Evolutionary conservation across 352 stramenopile genomes (phyloP), one percentile per base, ranked within the genome.

Genomic region (Globisporangium echinulatum): DNA sequence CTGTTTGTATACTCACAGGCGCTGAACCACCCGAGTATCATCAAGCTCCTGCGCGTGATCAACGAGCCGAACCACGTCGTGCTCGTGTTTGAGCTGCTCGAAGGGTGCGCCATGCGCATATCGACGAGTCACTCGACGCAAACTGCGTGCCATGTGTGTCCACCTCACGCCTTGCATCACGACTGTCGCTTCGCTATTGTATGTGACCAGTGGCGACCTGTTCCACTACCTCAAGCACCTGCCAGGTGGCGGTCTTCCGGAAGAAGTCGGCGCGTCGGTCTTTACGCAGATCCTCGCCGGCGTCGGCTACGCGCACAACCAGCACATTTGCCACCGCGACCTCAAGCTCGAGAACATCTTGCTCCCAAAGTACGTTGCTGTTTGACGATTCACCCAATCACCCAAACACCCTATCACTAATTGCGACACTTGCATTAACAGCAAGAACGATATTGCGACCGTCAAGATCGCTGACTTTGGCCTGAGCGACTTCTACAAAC

Each of bases 301-400:
- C 39, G 78, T 96, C 15, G 77, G 80, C 25, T 95, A 96, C 59
- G 87, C 87, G 5, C 83, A 95, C 68, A 95, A 95, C 62, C 85
- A 95, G 60, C 87, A 95, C 59, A 95, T 95, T 68, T 94, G 85
- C 58, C 87, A 96, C 58, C 80, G 87, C 52, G 86, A 96, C 49
- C 75, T 96, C 59, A 96, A 96, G 49, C 72, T 96, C 33, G 85
- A 94, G 66, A 96, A 96, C 64, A 92, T 96, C 36, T 58, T 94
- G 54, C 71, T 94, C 8, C 75, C 82, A 66, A 88, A 81, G 75
- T 90, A 71, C 49, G 76, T 60, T 14, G 52, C 6, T 44, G 3
- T 19, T 5, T 8, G 7, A 44, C 7, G 14, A 9, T 59, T 17
- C 49, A 7, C 8, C 17, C 17, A 11, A n/a, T 11, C 38, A 2